These are phyloP conservation scores for Aspergillus phoenicis DNA, from an alignment of 2,329 filamentous ascomycete genomes.

Conservation along the genomic window DNA sequence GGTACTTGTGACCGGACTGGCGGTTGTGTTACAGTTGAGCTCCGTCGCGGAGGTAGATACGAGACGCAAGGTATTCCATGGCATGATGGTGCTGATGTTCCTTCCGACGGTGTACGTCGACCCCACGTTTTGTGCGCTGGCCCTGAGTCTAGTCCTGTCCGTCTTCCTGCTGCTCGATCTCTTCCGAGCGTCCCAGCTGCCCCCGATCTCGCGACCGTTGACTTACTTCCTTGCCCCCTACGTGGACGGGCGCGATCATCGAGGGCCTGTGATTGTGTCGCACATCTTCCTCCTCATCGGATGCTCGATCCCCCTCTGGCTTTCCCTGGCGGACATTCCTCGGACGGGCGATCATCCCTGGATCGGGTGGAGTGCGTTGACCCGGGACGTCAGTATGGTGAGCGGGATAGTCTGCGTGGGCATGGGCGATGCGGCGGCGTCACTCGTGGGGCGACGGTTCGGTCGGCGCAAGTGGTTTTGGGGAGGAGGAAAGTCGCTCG, in stretches of 20 bases:
- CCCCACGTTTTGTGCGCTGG: constrained; percentile 77
- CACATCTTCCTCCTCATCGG: constrained; percentile 96
- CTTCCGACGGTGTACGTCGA: constrained; percentile 85
- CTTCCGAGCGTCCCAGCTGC: constrained; percentile 85
- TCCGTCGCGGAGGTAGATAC: constrained; percentile 89
- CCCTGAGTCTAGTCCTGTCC: constrained; percentile 75
- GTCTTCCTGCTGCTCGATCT: constrained; percentile 88
- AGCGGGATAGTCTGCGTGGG: constrained; percentile 92
- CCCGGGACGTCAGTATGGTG: constrained; percentile 83
- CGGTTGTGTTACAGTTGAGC: constrained; percentile 73
- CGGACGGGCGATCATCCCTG: constrained; percentile 60
- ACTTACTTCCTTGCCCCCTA: constrained; percentile 88
- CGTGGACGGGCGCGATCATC: constrained; percentile 88
- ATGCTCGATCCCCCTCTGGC: constrained; percentile 92
- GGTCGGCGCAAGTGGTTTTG: constrained; percentile 92
- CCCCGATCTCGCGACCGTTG: constrained; percentile 82
- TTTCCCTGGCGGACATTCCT: constrained; percentile 72
- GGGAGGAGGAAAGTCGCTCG: constrained; percentile 93
- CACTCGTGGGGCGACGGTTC: constrained; percentile 82
- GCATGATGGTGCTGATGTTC: constrained; percentile 97
- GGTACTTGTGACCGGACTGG: constrained; percentile 71
- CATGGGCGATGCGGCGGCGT: constrained; percentile 91
- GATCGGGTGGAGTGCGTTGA: constrained; percentile 72
- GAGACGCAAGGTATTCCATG: constrained; percentile 93
- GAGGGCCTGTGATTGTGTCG: constrained; percentile 90